A percentile compares a stretch with the other conserved stretches of the same genome.
These are phyloP conservation scores for Eremothecium sinecaudum DNA, from an alignment of 1,139 yeast species.

Conservation along the genomic window DNA sequence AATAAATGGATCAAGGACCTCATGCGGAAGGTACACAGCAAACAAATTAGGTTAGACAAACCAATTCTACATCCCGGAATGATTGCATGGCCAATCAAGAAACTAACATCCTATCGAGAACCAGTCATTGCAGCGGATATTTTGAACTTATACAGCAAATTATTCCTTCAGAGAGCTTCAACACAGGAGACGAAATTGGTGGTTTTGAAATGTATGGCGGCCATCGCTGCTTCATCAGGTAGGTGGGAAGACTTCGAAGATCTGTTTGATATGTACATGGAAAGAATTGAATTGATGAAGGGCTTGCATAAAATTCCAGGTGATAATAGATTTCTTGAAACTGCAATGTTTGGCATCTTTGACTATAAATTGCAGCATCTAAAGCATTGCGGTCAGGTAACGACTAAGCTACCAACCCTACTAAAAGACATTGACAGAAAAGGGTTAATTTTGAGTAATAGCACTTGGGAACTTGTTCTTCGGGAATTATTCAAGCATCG, in stretches of 20 bases:
- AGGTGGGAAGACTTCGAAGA: constrained; percentile 32
- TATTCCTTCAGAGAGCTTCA: constrained; percentile 21
- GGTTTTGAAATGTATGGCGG: constrained; percentile 28
- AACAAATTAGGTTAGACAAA: constrained; percentile 18
- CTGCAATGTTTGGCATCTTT: constrained; percentile 26
- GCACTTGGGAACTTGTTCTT: constrained; percentile 35
- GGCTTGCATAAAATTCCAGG: neutral
- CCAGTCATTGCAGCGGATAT: constrained; percentile 30
- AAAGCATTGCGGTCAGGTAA: constrained; percentile 19
- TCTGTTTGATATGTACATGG: constrained; percentile 24
- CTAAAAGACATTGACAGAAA: constrained; percentile 28
- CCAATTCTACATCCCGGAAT: constrained; percentile 28
- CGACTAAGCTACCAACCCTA: constrained; percentile 24
- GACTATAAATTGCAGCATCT: constrained; percentile 28
- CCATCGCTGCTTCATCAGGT: constrained; percentile 26
- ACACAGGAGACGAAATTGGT: constrained; percentile 23
- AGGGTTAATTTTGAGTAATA: constrained; percentile 34
- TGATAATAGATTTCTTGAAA: constrained; percentile 1
- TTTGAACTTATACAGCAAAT: constrained; percentile 25
- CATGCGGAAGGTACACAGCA: constrained; percentile 22
- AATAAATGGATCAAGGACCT: constrained; percentile 29
- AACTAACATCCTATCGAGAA: constrained; percentile 24
- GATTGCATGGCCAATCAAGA: constrained; percentile 30
- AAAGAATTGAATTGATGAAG: constrained; percentile 28
- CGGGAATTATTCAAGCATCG: constrained; percentile 26